Percentiles rank a stretch among this genome's conserved stretches.
phyloP scores from a whole-genome alignment of 2,329 filamentous ascomycete species.

The Diaporthe velutina region DNA sequence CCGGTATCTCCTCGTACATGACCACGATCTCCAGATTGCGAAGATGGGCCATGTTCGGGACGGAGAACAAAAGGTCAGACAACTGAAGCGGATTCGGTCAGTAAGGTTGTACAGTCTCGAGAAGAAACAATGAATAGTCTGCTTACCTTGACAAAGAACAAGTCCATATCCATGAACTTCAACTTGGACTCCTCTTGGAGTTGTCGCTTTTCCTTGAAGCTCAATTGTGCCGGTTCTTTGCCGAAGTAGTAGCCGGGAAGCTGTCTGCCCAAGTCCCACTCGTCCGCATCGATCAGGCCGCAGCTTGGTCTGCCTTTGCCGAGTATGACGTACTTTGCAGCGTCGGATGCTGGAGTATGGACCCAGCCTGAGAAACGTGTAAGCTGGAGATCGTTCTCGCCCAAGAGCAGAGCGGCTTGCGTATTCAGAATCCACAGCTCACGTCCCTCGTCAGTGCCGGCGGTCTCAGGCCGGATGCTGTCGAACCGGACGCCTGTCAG shows the following conservation, averaged over 20 bases:
- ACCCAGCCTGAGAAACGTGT: slow-evolving; percentile 73
- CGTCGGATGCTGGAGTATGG: slow-evolving; percentile 62
- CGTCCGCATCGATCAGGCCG: slow-evolving; percentile 62
- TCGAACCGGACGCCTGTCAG: slow-evolving; percentile 75
- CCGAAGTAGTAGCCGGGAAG: slow-evolving; percentile 65
- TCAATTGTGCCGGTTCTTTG: slow-evolving; percentile 59
- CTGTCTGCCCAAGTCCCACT: slow-evolving; percentile 67
- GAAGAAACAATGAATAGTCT: neutral
- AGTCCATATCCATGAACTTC: slow-evolving; percentile 68
- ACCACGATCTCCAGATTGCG: slow-evolving; percentile 67
- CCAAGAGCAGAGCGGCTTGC: slow-evolving; percentile 72
- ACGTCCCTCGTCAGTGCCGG: slow-evolving; percentile 67
- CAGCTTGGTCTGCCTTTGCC: slow-evolving; percentile 69
- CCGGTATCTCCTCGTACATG: slow-evolving; percentile 70
- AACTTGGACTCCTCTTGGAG: slow-evolving; percentile 65
- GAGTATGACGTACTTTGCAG: slow-evolving; percentile 73
- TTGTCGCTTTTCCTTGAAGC: slow-evolving; percentile 57
- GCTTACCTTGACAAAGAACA: slow-evolving; percentile 77
- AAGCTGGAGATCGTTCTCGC: slow-evolving; percentile 73
- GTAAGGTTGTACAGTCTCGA: slow-evolving; percentile 14
- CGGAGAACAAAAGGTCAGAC: slow-evolving; percentile 71
- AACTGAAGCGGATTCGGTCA: slow-evolving; percentile 55
- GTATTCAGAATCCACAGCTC: slow-evolving; percentile 77
- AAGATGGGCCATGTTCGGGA: slow-evolving; percentile 71
- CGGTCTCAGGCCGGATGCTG: slow-evolving; percentile 68